Evolutionary conservation across 116 monocot genomes (phyloP), one percentile per base, ranked within the genome.

Genomic region (Cymodocea nodosa): DNA sequence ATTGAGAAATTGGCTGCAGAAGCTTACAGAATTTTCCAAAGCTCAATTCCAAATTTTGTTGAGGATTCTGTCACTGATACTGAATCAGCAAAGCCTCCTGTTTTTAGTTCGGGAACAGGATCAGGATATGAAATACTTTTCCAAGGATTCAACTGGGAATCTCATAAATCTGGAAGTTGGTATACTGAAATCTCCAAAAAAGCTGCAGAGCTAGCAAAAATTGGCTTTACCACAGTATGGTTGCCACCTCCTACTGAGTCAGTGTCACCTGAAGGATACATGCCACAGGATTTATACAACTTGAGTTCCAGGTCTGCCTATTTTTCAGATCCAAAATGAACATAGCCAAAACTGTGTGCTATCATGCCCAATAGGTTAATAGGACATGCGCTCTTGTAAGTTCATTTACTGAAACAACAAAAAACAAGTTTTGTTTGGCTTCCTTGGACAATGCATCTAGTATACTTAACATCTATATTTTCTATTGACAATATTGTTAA

Each of bases 101-200:
- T 72, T 65, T 15, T 76, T 60, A 68, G 64, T 81, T 80, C 85
- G 35, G 95, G 87, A n/a, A 95, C 95, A 71, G 95, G 95, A 16
- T 77, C 87, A 35, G 95, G 95, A 7, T 76, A 81, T 81, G 95
- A 95, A 78, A 81, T 95, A 56, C 75, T 95, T 55, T 87, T 85
- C 68, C 95, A 95, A 78, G 95, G 87, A 48, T 95, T 95, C 75
- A 95, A 95, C 67, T 95, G 95, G 95, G 95, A 95, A 75, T 90
- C 90, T 60, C 74, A 90, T 75, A 90, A 90, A 69, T 90, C 90
- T 12, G 87, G 90, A 71, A 85, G 70, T 71, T 95, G 95, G 95
- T 95, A 90, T 70, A 23, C 66, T 50, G 91, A 90, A 53, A 77
- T 95, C 55, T 59, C 68, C 61, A 68, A 44, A 63, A 95, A 90